These are phyloP conservation scores for Trichoderma guizhouense DNA, from an alignment of 2,329 filamentous ascomycete species.

Conservation along the genomic window DNA sequence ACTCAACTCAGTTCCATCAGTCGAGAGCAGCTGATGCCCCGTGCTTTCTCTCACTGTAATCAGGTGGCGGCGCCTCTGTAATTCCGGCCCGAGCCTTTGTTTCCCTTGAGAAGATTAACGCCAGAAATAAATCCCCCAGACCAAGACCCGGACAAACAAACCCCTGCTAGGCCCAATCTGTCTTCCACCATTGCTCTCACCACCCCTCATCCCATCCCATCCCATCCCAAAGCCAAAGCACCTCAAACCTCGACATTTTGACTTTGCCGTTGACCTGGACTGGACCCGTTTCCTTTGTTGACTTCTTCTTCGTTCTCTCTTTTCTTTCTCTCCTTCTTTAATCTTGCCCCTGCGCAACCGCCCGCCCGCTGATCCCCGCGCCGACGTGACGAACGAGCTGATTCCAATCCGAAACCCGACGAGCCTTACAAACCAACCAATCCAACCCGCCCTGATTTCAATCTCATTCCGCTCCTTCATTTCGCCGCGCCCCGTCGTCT, in stretches of 20 bases:
- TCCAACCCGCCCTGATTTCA: not conserved
- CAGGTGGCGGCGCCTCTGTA: slow-evolving; percentile 27
- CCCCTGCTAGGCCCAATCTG: slow-evolving; percentile 14
- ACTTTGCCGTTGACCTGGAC: not conserved
- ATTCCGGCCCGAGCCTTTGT: slow-evolving; percentile 28
- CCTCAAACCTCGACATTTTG: not conserved
- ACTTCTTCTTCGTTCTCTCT: not conserved
- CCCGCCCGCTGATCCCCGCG: not conserved
- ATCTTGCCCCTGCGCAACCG: slow-evolving; percentile 16
- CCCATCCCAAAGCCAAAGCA: slow-evolving; percentile 5
- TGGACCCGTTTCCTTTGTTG: slow-evolving; percentile 18
- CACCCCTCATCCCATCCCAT: slow-evolving; percentile 13
- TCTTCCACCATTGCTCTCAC: slow-evolving; percentile 7
- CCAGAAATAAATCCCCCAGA: not conserved
- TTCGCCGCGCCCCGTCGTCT: slow-evolving; percentile 14
- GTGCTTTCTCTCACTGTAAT: not conserved
- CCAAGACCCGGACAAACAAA: not conserved
- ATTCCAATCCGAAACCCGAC: not conserved
- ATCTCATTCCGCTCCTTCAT: not conserved
- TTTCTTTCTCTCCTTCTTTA: not conserved
- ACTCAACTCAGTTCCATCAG: not conserved
- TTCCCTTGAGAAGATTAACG: slow-evolving; percentile 13
- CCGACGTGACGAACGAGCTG: slow-evolving; percentile 27
- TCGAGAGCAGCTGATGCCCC: not conserved
- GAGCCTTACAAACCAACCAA: not conserved